phyloP scores from a whole-genome alignment of 768 basidiomycete genomes.

The Amanita jacksonii region DNA sequence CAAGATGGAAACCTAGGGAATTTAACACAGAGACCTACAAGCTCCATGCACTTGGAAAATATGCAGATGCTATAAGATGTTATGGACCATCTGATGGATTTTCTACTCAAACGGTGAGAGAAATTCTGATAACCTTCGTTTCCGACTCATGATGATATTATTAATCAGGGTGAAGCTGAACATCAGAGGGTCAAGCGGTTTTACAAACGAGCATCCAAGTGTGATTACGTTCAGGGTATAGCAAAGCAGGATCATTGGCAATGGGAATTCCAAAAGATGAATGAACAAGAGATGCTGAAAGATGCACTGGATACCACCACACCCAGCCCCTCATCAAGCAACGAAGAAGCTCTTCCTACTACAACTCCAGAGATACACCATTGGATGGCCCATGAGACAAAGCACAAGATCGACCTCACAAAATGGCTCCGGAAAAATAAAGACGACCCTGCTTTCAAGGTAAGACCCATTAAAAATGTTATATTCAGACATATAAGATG shows the following conservation, averaged over 20 bases:
- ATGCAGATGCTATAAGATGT: constrained; percentile 13
- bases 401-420: constrained; percentile 5
- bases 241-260: background rate
- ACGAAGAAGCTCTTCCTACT: background rate
- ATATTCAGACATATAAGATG: background rate
- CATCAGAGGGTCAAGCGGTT: background rate
- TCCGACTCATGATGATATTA: background rate
- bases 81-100: constrained; percentile 28
- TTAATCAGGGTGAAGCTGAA: background rate
- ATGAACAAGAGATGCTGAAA: background rate
- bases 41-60: constrained; percentile 22
- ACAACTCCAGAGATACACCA: background rate
- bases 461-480: too few relatives aligned
- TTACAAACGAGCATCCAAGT: background rate
- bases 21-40: constrained; percentile 12
- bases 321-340: background rate
- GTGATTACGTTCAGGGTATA: background rate
- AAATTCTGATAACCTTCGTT: background rate
- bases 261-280: background rate
- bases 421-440: background rate
- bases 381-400: background rate
- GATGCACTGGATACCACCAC: background rate
- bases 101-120: constrained; percentile 25
- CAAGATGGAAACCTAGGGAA: too few relatives aligned
- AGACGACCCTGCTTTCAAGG: background rate